Conservation (phyloP, 345 rosid genomes). For the Barbarea vulgaris region DNA sequence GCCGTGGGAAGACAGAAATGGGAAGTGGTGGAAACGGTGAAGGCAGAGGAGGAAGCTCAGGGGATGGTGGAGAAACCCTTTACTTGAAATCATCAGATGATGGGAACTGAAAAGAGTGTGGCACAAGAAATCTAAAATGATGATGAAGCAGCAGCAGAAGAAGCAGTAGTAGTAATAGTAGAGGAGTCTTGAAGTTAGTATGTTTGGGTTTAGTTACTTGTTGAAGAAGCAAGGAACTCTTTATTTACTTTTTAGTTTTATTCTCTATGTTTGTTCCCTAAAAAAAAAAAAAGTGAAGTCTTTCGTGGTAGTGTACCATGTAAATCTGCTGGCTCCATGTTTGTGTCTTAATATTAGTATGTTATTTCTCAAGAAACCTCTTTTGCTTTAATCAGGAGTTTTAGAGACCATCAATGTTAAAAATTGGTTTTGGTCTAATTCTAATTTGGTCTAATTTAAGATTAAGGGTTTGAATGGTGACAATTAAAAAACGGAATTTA, state of each 20-base stretch:
- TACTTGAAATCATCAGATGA: constrained; percentile 84
- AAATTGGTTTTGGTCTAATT: too few relatives aligned
- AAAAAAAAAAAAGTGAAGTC: constrained; percentile 23
- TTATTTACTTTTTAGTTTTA: constrained; percentile 14
- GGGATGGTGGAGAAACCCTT: constrained; percentile 85
- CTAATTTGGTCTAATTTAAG: too few relatives aligned
- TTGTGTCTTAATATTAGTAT: constrained; percentile 33
- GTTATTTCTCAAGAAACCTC: constrained; percentile 27
- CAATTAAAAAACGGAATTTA: too few relatives aligned
- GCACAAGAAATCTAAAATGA: constrained; percentile 27
- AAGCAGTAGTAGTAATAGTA: constrained; percentile 21
- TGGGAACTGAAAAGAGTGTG: constrained; percentile 58
- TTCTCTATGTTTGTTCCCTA: constrained; percentile 32
- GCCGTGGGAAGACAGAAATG: constrained; percentile 85
- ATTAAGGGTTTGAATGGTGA: too few relatives aligned
- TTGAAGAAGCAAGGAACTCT: constrained; percentile 32
- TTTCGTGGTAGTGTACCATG: constrained; percentile 41
- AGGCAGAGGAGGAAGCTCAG: constrained; percentile 81
- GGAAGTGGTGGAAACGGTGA: constrained; percentile 74
- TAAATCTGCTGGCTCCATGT: constrained; percentile 39
- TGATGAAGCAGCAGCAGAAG: constrained; percentile 29
- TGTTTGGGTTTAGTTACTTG: too few relatives aligned
- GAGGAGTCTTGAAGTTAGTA: constrained; percentile 33
- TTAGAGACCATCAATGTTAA: background rate
- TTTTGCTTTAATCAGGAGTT: background rate